Evolutionary conservation across 345 rosid genomes (phyloP).

Genomic region (Syzygium aromaticum): DNA sequence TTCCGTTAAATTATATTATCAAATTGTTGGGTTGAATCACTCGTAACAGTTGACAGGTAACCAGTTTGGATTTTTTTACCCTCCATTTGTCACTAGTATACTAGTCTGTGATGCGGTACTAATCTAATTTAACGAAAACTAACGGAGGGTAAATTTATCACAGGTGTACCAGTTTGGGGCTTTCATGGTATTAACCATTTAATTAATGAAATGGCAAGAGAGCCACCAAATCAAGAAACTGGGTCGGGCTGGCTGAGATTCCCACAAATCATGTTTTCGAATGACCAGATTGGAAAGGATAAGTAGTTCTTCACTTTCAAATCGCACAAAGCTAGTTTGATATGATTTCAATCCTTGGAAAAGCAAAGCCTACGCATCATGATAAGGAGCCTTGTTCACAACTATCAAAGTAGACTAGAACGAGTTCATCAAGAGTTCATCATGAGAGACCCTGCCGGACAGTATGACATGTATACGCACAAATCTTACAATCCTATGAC

Average conservation of each 20-base stretch:
- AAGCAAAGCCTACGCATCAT: neutral
- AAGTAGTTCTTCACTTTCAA: neutral
- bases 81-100: too few relatives aligned
- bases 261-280: neutral
- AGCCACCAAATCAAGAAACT: neutral
- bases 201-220: neutral
- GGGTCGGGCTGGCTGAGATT: neutral
- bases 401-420: neutral
- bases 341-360: neutral
- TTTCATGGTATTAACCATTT: too few relatives aligned
- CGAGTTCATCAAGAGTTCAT: neutral
- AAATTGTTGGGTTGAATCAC: too few relatives aligned
- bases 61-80: too few relatives aligned
- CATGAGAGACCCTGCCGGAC: neutral
- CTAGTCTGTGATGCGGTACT: too few relatives aligned
- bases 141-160: too few relatives aligned
- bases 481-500: neutral
- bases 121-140: too few relatives aligned
- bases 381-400: neutral
- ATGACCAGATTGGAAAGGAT: neutral
- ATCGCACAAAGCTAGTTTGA: neutral
- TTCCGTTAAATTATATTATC: too few relatives aligned
- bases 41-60: too few relatives aligned
- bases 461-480: neutral
- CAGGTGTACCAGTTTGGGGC: too few relatives aligned